Conservation (phyloP, 805 yeast species). For the Yamadazyma ubonensis region DNA sequence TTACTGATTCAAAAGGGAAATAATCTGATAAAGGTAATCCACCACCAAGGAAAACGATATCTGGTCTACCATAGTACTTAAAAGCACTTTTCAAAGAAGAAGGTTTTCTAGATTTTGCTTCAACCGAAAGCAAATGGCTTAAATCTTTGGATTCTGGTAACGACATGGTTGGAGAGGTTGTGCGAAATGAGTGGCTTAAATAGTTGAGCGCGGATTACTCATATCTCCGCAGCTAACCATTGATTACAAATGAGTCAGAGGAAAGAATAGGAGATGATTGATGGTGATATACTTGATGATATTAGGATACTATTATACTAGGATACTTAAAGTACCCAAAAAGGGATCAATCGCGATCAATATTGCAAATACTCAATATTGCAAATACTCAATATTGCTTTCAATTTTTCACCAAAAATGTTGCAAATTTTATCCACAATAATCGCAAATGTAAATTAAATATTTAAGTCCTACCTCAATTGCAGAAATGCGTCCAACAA, state of each 20-base stretch:
- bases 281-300: too few relatives aligned
- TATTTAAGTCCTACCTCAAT: conserved; percentile 44
- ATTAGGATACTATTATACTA: too few relatives aligned
- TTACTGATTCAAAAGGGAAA: conserved; percentile 84
- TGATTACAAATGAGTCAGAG: background rate
- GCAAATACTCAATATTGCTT: too few relatives aligned
- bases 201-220: conserved; percentile 1
- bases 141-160: conserved; percentile 58
- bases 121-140: conserved; percentile 70
- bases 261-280: too few relatives aligned
- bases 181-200: background rate
- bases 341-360: too few relatives aligned
- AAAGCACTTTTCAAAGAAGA: conserved; percentile 86
- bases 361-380: too few relatives aligned
- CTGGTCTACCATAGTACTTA: conserved; percentile 69
- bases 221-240: background rate
- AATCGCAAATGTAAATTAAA: too few relatives aligned
- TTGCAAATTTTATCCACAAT: too few relatives aligned
- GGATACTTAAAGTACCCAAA: background rate
- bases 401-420: too few relatives aligned
- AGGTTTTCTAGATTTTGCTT: conserved; percentile 70
- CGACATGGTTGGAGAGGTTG: too few relatives aligned
- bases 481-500: conserved; percentile 74
- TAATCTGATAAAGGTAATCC: conserved; percentile 90
- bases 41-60: conserved; percentile 87